Evolutionary conservation across 2,329 filamentous ascomycete species (phyloP).

Genomic region (Davidsoniella eucalypti): DNA sequence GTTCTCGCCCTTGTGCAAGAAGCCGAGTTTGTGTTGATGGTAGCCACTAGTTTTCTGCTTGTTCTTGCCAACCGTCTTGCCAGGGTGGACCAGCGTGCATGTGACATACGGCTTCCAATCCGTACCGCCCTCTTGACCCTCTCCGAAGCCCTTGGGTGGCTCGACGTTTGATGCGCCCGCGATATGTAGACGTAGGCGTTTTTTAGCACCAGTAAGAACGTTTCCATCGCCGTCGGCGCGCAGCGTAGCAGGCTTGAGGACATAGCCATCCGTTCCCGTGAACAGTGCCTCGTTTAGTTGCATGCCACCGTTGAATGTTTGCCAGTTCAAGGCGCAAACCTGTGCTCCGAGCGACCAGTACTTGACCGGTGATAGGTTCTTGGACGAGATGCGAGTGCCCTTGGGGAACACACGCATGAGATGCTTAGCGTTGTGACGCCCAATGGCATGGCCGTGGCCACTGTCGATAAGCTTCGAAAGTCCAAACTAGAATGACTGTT

Average conservation of each 20-base stretch:
- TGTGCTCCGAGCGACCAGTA: slow-evolving; percentile 55
- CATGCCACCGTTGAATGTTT: slow-evolving; percentile 47
- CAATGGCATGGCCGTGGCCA: slow-evolving; percentile 28
- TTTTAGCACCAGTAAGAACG: slow-evolving; percentile 28
- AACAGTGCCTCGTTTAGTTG: slow-evolving; percentile 56
- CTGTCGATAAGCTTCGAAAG: slow-evolving; percentile 18
- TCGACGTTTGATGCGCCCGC: slow-evolving; percentile 46
- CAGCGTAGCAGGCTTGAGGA: slow-evolving; percentile 46
- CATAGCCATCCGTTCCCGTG: slow-evolving; percentile 45
- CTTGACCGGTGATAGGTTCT: slow-evolving; percentile 43
- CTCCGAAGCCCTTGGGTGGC: slow-evolving; percentile 18
- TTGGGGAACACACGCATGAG: slow-evolving; percentile 58
- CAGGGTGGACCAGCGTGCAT: slow-evolving; percentile 44
- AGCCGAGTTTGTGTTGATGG: slow-evolving; percentile 40
- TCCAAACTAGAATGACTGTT: not conserved
- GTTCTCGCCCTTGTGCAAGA: slow-evolving; percentile 41
- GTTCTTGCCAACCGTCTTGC: slow-evolving; percentile 28
- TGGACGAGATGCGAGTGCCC: slow-evolving; percentile 49
- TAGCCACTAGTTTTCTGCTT: slow-evolving; percentile 48
- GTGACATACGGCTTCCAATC: slow-evolving; percentile 42
- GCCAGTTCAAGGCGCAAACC: slow-evolving; percentile 55
- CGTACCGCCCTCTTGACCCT: slow-evolving; percentile 13
- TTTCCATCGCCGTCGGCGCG: slow-evolving; percentile 37
- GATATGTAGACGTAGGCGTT: slow-evolving; percentile 38
- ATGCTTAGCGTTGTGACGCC: slow-evolving; percentile 43